Evolutionary conservation across 1,284 basidiomycete genomes (phyloP), one percentile per base, ranked within the genome.

Genomic region (Leccinum pachyderme): DNA sequence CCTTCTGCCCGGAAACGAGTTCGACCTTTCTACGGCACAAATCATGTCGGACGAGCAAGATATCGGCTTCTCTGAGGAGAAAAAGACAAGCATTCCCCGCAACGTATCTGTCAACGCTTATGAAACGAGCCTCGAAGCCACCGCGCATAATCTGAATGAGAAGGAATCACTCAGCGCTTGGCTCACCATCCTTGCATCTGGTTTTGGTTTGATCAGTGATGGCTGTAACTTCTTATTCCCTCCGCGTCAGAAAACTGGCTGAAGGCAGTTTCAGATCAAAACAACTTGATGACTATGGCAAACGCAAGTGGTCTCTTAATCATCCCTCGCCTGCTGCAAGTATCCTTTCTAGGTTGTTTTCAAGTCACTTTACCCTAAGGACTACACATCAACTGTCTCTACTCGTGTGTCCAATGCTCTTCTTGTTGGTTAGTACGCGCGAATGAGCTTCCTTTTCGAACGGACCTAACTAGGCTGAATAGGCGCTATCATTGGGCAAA

Each of bases 401-500:
- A 91, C 89, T 2, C 80, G 82, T 24, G 84, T 91, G 13, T 86
- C 83, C 13, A 92, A 91, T 67, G 72, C 89, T 11, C 77, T 91
- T 33, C 81, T 90, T 53, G 81, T 91, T 56, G 89, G 89, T 77
- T 65, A 73, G 72, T 57, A 22, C 18, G 59, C 60, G 2, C 47
- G 54, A 59, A 51, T 46, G 24, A 64, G 37, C 33, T 55, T 33
- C 58, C 47, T 57, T 58, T 56, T 52, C 52, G 33, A 56, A 35
- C 44, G 7, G 6, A 56, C 61, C 46, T 60, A 47, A 55, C 35
- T 45, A 47, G 51, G 56, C 53, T 32, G 24, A 76, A 37, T n/a
- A 84, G 83, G 82, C 48, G 83, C 80, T 44, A 77, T 89, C 50
- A 71, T 89, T 43, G 87, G 87, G n/a, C 87, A 87, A 61, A 56